Base-by-base conservation (phyloP, 2,329 filamentous ascomycete genomes). In the Penicillium sp. region DNA sequence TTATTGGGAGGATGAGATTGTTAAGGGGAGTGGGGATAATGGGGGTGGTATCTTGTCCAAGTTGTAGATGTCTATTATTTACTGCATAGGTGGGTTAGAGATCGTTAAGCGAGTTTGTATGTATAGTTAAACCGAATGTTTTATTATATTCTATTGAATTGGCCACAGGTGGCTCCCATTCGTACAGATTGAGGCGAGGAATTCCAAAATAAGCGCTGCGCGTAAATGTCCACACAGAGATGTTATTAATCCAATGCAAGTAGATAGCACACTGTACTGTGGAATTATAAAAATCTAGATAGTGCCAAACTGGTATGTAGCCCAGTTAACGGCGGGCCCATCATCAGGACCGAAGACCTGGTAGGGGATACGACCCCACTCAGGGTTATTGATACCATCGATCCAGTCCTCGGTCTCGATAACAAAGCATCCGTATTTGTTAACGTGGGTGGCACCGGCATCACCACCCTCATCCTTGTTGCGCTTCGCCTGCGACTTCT, bases 331-430 rank as follows among this genome's bases (percentile, higher is more conserved):
- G 6, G 70, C 70, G 10, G 78, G 77, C 1, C 66, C 71, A 42
- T 75, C 73, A 27, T 70, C 67, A 15, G 76, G 74, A 8, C 74
- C 72, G 59, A 73, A 79, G 59, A 80, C 69, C 67, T 78, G 75
- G 61, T 72, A 73, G 1, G 68, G 55, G 31, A 68, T 76, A 55
- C 93, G 84, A 58, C 86, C 86, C 93, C 93, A 97, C 75, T 91
- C 85, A 0, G 93, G 93, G 67, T 96, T 85, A 77, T 96, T 97
- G 77, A 97, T 94, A 27, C 83, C 92, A 72, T 96, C 93, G 70
- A 97, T 96, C 85, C 87, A 97, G 73, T 94, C 92, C 81, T 97
- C 86, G 13, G 94, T 90, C 78, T 97, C 93, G 75, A 97, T 83
- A 49, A 96, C 93, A 27, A 96, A 70, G 75, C 93, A 97, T 33